phyloP scores from a whole-genome alignment of 352 stramenopile species.

The Phytophthora crassamura region DNA sequence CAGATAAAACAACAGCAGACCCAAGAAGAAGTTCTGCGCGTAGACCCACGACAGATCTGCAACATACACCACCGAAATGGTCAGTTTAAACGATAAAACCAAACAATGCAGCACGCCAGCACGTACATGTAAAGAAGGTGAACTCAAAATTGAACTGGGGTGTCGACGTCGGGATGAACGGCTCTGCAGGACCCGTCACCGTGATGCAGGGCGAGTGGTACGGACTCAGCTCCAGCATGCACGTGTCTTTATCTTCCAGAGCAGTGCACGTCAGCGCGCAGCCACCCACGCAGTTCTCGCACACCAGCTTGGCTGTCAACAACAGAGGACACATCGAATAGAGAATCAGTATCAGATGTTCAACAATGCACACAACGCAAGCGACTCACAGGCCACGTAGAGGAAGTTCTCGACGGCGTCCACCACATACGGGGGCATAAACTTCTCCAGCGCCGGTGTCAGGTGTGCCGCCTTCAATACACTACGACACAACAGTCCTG shows the following conservation, averaged over 20 bases:
- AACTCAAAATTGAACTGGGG: slow-evolving; percentile 60
- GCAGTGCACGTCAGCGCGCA: slow-evolving; percentile 64
- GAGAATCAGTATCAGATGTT: neutral
- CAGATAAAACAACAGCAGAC: slow-evolving; percentile 74
- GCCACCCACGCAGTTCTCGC: slow-evolving; percentile 75
- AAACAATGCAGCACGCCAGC: neutral
- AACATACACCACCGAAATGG: slow-evolving; percentile 6
- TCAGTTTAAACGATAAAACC: neutral
- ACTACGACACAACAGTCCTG: slow-evolving; percentile 60
- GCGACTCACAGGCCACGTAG: slow-evolving; percentile 49
- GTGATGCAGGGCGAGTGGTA: slow-evolving; percentile 84
- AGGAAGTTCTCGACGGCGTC: slow-evolving; percentile 52
- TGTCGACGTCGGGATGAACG: slow-evolving; percentile 57
- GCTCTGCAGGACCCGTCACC: slow-evolving; percentile 56
- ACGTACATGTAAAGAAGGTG: slow-evolving; percentile 77
- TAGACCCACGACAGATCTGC: slow-evolving; percentile 74
- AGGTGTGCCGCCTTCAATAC: slow-evolving; percentile 53
- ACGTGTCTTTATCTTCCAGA: slow-evolving; percentile 34
- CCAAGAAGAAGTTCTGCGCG: slow-evolving; percentile 78
- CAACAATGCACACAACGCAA: slow-evolving; percentile 3
- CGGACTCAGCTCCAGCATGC: slow-evolving; percentile 73
- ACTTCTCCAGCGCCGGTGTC: slow-evolving; percentile 49
- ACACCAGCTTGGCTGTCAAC: slow-evolving; percentile 62
- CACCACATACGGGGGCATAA: slow-evolving; percentile 46
- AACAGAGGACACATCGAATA: neutral